Percentiles rank a stretch among this genome's conserved stretches.
phyloP scores from a whole-genome alignment of 1,139 yeast species.

The Nakaseomyces kungkrabaensis region DNA sequence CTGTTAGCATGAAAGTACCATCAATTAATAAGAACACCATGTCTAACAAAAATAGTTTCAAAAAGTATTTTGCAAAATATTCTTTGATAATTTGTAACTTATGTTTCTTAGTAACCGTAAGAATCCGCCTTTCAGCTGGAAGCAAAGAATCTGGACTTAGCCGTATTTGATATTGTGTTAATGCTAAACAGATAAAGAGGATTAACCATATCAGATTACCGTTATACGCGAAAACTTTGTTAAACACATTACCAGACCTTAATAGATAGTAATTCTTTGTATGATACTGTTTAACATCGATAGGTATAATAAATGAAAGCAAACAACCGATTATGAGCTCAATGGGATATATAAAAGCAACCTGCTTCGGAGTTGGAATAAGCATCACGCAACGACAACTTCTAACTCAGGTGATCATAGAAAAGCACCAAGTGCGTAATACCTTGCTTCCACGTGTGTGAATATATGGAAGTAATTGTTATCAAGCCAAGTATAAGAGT shows the following conservation, averaged over 20 bases:
- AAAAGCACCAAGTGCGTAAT: too few species aligned
- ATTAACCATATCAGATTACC: constrained; percentile 30
- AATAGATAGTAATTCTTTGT: constrained; percentile 17
- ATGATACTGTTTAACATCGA: constrained; percentile 13
- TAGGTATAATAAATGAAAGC: constrained; percentile 12
- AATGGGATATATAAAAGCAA: constrained; percentile 14
- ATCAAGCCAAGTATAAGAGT: too few species aligned
- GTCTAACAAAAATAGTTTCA: constrained; percentile 20
- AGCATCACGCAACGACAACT: not conserved
- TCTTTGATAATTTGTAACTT: constrained; percentile 11
- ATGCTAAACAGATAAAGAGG: constrained; percentile 17
- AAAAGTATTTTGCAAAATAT: constrained; percentile 19
- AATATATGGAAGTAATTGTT: too few species aligned
- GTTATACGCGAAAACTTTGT: constrained; percentile 30
- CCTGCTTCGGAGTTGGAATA: constrained; percentile 6
- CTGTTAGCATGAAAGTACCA: constrained; percentile 28
- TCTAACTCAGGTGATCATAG: not conserved
- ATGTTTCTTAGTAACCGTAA: not conserved
- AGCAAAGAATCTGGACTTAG: constrained; percentile 8
- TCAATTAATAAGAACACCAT: constrained; percentile 29
- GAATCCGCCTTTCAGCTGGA: constrained; percentile 8
- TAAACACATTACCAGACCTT: constrained; percentile 26
- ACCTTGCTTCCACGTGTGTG: too few species aligned
- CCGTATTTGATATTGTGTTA: constrained; percentile 11
- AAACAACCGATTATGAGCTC: constrained; percentile 16